phyloP scores from a whole-genome alignment of 257 asterid genomes.

The Nicotiana otophora region DNA sequence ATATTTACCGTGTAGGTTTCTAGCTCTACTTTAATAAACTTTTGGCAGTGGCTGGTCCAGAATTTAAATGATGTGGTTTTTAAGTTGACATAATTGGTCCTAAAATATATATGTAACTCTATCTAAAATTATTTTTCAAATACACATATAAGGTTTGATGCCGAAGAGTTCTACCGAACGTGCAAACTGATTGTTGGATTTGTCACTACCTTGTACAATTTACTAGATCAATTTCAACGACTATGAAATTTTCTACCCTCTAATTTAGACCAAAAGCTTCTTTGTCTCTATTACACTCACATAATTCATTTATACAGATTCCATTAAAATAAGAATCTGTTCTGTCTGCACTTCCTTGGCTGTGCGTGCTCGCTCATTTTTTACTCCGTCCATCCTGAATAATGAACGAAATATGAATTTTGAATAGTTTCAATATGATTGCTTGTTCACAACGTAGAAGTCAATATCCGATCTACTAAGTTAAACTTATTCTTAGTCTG shows the following conservation, averaged over 20 bases:
- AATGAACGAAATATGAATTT: neutral
- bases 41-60: neutral
- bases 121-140: neutral
- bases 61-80: neutral
- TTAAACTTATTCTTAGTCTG: no score
- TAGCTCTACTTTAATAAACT: neutral
- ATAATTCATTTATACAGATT: neutral
- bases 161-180: neutral
- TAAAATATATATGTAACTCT: neutral
- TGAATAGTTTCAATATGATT: neutral
- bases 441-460: neutral
- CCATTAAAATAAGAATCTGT: neutral
- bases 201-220: neutral
- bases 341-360: neutral
- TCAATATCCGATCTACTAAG: neutral
- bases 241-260: neutral
- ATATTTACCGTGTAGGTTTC: neutral
- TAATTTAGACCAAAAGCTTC: neutral
- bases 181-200: neutral
- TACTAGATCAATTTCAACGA: neutral
- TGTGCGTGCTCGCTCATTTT: neutral
- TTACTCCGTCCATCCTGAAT: neutral
- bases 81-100: neutral
- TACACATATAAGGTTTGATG: neutral
- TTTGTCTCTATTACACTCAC: neutral